These are phyloP conservation scores for Pulicaria dysenterica DNA, from an alignment of 129 eudicot genomes.

Conservation along the genomic window DNA sequence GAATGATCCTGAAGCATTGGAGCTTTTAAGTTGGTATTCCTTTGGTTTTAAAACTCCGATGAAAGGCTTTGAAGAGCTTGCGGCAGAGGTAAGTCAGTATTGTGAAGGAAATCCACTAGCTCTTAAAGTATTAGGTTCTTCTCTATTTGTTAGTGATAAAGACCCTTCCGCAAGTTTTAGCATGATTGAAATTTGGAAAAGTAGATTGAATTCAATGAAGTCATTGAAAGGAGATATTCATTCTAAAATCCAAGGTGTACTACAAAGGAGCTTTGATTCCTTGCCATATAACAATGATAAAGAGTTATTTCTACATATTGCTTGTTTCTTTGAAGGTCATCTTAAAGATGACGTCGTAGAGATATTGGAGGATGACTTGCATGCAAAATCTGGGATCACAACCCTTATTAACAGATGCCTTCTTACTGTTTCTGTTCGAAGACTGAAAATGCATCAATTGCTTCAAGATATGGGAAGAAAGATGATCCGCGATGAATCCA, in stretches of 20 bases:
- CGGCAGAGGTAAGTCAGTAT: not conserved
- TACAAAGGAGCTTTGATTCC: conserved; percentile 21
- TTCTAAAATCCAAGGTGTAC: conserved; percentile 12
- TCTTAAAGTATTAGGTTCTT: conserved; percentile 31
- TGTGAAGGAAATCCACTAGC: conserved; percentile 34
- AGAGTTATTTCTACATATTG: conserved; percentile 23
- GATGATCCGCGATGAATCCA: not conserved
- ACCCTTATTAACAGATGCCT: conserved; percentile 17
- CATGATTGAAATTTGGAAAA: conserved; percentile 2
- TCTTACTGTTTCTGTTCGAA: not conserved
- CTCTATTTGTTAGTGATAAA: not conserved
- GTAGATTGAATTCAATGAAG: not conserved
- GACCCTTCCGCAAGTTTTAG: not conserved
- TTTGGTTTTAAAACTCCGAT: conserved; percentile 19
- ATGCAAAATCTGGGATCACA: not conserved
- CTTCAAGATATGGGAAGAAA: conserved; percentile 13
- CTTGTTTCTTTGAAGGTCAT: conserved; percentile 21
- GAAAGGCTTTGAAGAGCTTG: conserved; percentile 7
- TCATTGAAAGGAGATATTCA: conserved; percentile 13
- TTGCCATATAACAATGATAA: not conserved
- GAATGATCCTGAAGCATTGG: not conserved
- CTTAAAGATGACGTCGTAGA: not conserved
- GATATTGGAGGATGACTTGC: conserved; percentile 3
- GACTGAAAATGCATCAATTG: not conserved
- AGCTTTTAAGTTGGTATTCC: conserved; percentile 6